Evolutionary conservation across 257 asterid species (phyloP).

Genomic region (Gynochthodes officinalis): DNA sequence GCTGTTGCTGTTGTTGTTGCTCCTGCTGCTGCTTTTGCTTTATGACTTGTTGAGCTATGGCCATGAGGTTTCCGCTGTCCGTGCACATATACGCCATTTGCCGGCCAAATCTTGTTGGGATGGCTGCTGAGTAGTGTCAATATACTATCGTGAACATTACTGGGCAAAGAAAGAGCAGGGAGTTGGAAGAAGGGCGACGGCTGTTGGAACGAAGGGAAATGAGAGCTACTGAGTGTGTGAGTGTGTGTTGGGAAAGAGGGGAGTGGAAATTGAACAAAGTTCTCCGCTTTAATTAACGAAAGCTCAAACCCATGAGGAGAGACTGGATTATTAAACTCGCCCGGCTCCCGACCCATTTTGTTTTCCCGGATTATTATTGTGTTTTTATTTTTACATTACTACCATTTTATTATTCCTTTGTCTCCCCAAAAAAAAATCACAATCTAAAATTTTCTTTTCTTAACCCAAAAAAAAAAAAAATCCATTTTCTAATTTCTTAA

Average conservation of each 20-base stretch:
- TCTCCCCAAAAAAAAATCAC: too few relatives aligned
- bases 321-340: conserved; percentile 13
- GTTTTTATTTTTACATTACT: neutral
- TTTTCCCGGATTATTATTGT: neutral
- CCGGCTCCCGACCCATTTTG: neutral
- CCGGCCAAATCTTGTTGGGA: conserved; percentile 14
- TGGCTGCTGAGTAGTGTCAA: neutral
- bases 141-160: conserved; percentile 7
- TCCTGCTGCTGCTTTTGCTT: conserved; percentile 93
- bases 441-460: too few relatives aligned
- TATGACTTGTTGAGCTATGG: conserved; percentile 94
- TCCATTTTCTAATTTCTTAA: too few relatives aligned
- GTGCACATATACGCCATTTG: conserved; percentile 94
- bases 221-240: neutral
- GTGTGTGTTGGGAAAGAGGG: neutral
- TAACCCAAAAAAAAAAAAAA: too few relatives aligned
- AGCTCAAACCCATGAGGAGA: conserved; percentile 16
- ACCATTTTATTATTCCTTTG: neutral
- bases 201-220: neutral
- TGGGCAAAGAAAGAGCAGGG: conserved; percentile 3
- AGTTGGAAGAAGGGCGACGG: neutral
- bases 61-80: conserved; percentile 98
- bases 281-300: conserved; percentile 21
- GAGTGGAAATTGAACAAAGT: neutral
- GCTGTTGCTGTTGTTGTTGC: conserved; percentile 68